Evolutionary conservation across 768 basidiomycete species (phyloP).

Genomic region (Mycena latifolia): DNA sequence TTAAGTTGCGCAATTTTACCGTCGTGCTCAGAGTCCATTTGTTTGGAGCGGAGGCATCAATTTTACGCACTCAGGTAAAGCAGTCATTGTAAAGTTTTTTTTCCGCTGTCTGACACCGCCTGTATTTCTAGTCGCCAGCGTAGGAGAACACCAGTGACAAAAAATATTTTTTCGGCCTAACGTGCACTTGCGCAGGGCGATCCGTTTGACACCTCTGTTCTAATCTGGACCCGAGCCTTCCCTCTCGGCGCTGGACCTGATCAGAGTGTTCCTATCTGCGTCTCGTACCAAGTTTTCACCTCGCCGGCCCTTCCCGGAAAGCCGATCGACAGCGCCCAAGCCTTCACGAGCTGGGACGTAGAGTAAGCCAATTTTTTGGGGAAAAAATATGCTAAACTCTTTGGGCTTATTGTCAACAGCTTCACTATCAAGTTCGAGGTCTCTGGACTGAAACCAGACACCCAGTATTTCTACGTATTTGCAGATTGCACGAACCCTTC

Average conservation of each 20-base stretch:
- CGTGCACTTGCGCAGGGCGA: constrained; percentile 55
- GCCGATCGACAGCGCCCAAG: constrained; percentile 58
- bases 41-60: constrained; percentile 65
- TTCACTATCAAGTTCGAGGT: constrained; percentile 74
- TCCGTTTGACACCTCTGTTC: constrained; percentile 64
- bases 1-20: not conserved
- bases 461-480: constrained; percentile 68
- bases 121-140: constrained; percentile 56
- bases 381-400: not conserved
- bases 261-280: constrained; percentile 64
- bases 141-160: constrained; percentile 42
- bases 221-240: constrained; percentile 70
- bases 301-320: constrained; percentile 49
- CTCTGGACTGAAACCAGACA: constrained; percentile 60
- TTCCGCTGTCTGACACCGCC: not conserved
- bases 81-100: not conserved
- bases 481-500: constrained; percentile 63
- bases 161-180: not conserved
- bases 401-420: constrained; percentile 5
- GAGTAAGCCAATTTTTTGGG: constrained; percentile 43
- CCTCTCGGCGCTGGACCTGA: constrained; percentile 51
- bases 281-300: constrained; percentile 59
- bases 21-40: constrained; percentile 51
- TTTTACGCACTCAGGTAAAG: constrained; percentile 61
- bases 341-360: constrained; percentile 68